phyloP scores from a whole-genome alignment of 169 alveolate species.

The Cryptosporidium ubiquitum region DNA sequence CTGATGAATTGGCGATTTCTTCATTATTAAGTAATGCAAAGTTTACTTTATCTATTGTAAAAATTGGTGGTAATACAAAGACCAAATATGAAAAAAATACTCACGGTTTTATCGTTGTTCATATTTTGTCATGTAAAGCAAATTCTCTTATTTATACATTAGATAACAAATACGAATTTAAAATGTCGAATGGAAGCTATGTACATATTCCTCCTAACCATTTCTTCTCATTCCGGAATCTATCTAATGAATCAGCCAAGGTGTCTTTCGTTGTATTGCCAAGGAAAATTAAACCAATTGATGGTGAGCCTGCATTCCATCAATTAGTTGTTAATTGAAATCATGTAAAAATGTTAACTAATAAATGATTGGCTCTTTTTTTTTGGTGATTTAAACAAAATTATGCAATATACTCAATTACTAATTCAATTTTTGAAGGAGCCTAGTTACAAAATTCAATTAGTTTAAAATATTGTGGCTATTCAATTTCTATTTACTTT shows the following conservation, averaged over 20 bases:
- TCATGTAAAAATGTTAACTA: background rate
- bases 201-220: constrained; percentile 69
- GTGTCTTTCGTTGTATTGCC: constrained; percentile 61
- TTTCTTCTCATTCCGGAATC: constrained; percentile 38
- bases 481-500: too few species aligned
- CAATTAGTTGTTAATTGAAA: background rate
- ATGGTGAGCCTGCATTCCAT: constrained; percentile 65
- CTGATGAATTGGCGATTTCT: constrained; percentile 57
- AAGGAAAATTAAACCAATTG: constrained; percentile 18
- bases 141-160: constrained; percentile 44
- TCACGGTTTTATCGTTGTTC: constrained; percentile 61
- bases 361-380: too few species aligned
- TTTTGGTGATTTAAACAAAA: too few species aligned
- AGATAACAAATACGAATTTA: constrained; percentile 62
- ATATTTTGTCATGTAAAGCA: constrained; percentile 63
- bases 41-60: constrained; percentile 45
- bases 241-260: constrained; percentile 66
- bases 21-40: constrained; percentile 61
- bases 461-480: too few species aligned
- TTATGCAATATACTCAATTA: too few species aligned
- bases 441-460: too few species aligned
- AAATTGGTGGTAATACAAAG: constrained; percentile 54
- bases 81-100: constrained; percentile 55
- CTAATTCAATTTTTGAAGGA: too few species aligned
- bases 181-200: constrained; percentile 60